A percentile compares a stretch with the other conserved stretches of the same genome.
Evolutionary conservation across 768 basidiomycete genomes (phyloP).

Genomic region (Lactarius akahatsu): DNA sequence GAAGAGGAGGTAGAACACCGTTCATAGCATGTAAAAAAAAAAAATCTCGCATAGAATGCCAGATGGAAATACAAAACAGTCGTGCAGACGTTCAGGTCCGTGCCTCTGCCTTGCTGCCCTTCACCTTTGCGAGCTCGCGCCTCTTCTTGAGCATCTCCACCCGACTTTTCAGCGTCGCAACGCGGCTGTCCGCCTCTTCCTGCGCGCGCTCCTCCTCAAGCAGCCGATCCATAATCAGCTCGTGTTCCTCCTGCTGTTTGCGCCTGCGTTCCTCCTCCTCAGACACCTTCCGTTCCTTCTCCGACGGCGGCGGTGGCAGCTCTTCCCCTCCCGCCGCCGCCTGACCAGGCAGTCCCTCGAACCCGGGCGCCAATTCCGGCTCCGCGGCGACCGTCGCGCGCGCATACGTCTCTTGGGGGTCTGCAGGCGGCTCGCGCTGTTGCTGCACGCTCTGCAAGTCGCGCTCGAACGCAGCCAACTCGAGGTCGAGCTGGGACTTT

Average conservation of each 20-base stretch:
- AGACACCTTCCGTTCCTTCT: constrained; percentile 39
- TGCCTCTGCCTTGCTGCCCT: constrained; percentile 21
- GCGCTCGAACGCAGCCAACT: constrained; percentile 73
- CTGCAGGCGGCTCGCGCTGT: not conserved
- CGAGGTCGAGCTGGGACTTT: constrained; percentile 53
- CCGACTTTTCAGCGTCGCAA: constrained; percentile 59
- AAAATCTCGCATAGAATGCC: not conserved
- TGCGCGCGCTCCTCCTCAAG: constrained; percentile 83
- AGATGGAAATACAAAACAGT: not conserved
- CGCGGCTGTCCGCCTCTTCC: constrained; percentile 83
- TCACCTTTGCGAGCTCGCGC: constrained; percentile 37
- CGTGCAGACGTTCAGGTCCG: constrained; percentile 11
- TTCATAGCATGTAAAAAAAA: not conserved
- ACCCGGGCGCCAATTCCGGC: constrained; percentile 50
- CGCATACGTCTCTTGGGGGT: constrained; percentile 52
- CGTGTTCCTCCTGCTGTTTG: constrained; percentile 70
- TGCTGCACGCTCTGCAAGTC: constrained; percentile 39
- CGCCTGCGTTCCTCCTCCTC: constrained; percentile 48
- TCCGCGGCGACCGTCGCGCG: constrained; percentile 72
- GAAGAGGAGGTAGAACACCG: constrained; percentile 7
- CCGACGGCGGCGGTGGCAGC: constrained; percentile 24
- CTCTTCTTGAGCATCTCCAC: constrained; percentile 57
- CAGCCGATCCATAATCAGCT: constrained; percentile 82
- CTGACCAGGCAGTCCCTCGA: constrained; percentile 49
- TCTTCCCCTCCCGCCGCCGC: constrained; percentile 33